Base-by-base conservation (phyloP, 257 asterid genomes). In the Coffea canephora region DNA sequence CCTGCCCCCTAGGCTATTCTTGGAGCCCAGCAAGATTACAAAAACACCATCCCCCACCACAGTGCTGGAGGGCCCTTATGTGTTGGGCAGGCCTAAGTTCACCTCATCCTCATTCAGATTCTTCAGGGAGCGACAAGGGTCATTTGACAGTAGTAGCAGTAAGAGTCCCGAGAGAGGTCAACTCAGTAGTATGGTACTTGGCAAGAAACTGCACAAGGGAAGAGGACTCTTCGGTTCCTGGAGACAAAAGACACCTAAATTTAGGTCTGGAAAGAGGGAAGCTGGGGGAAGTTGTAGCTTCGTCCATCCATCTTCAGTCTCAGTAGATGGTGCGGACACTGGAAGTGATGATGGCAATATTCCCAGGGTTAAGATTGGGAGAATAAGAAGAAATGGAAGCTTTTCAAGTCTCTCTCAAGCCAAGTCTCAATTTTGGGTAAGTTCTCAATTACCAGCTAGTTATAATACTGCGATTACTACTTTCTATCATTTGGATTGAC, bases 361-460 rank as follows among this genome's bases (percentile, higher is more conserved):
- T 36, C 64, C 79, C n/a, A 66, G 77, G 76, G 77, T 36, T 21
- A 83, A 81, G 31, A 71, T 80, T 71, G 80, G 73, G 21, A 87
- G 82, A 80, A 76, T 85, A 69, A 73, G 34, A n/a, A 88, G 94
- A 74, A 85, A 85, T 79, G 92, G 86, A 49, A 94, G 97, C 87
- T 87, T 84, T 79, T 85, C 91, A 23, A 77, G 71, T 14, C 80
- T 82, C 19, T 69, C 89, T n/a, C 88, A 79, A 49, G 43, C 86
- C 6, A 89, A 80, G 75, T n/a, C 96, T 81, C 95, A 84, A 72
- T 74, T 90, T 43, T 89, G 95, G 98, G 98, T 94, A 84, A 80
- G 78, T 82, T 80, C 75, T 70, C 49, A 8, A 39, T 55, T 59
- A 46, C 15, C 16, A 21, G 13, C 21, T 8, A 41, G 6, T 27